Evolutionary conservation across 2,329 filamentous ascomycete genomes (phyloP), one percentile per base, ranked within the genome.

Genomic region (Ambrosiella beaveri): DNA sequence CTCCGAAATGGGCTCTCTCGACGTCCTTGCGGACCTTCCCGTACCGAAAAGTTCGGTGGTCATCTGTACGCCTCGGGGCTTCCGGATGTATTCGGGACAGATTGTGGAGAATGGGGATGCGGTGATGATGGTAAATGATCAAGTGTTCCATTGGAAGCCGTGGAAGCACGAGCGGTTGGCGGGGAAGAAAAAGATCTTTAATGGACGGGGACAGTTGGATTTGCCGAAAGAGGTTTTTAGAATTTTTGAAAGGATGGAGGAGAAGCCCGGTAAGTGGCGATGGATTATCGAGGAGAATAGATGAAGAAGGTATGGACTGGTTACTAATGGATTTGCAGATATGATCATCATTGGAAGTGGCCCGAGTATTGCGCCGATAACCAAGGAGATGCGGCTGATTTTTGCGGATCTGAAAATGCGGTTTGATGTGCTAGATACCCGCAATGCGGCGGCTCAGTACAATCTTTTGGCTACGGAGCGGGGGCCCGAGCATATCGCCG

Each of bases 401-500:
- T 81, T 98, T 59, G 85, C 84, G 62, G 77, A 79, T 37, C 70
- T 97, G 47, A 93, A 93, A 0, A 86, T 97, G 64, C 77, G 88
- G 59, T 76, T 97, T 4, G 93, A 98, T 66, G 77, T 96, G 2
- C 78, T 91, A 66, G 93, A 97, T 71, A 97, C 93, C 38, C 77
- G 88, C 62, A 97, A 97, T 70, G 93, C 93, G 7, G 88, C 91
- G 1, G 85, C 90, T 39, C 89, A 96, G 68, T 98, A 93, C 70
- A 98, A 98, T 67, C 68, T 98, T 65, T 73, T 98, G 57, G 91
- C 89, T n/a, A 97, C 89, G 15, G 93, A 98, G 73, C 76, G 93
- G 56, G 91, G 93, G 1, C 82, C 93, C 5, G 77, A 81, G 17
- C 85, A 91, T 65, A 82, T 97, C 62, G 91, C 89, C 36, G 91